Percentiles rank a stretch among this genome's conserved stretches.
phyloP scores from a whole-genome alignment of 805 yeast species.

The Kodamaea sagamina region DNA sequence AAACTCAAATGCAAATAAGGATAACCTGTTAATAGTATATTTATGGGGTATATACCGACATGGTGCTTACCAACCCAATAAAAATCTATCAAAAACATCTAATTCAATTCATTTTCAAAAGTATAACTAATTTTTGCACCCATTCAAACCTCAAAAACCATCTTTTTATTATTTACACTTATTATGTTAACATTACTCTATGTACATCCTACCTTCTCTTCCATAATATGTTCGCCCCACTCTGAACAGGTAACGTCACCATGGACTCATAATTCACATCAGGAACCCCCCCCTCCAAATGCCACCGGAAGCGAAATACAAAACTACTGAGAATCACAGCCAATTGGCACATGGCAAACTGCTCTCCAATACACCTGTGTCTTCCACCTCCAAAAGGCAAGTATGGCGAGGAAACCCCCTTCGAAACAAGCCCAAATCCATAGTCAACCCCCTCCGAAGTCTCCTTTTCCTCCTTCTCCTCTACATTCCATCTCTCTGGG shows the following conservation, averaged over 20 bases:
- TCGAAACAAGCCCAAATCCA: constrained; percentile 92
- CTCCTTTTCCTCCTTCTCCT: constrained; percentile 27
- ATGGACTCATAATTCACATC: constrained; percentile 78
- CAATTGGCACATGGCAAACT: constrained; percentile 90
- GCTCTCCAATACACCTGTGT: constrained; percentile 99
- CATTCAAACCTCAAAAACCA: too few relatives aligned
- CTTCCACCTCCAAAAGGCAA: constrained; percentile 99
- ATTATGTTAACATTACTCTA: constrained; percentile 21
- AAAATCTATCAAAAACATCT: too few relatives aligned
- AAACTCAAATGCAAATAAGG: too few relatives aligned
- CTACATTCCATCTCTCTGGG: constrained; percentile 84
- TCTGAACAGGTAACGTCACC: constrained; percentile 86
- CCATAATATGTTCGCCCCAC: constrained; percentile 65
- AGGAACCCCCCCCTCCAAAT: constrained; percentile 52
- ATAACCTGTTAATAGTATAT: too few relatives aligned
- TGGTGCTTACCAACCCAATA: too few relatives aligned
- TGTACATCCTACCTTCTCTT: constrained; percentile 61
- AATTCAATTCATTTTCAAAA: too few relatives aligned
- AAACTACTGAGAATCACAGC: constrained; percentile 78
- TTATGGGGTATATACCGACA: too few relatives aligned
- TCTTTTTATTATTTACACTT: neutral
- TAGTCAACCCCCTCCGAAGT: constrained; percentile 61
- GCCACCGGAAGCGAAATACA: constrained; percentile 58
- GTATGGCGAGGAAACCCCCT: constrained; percentile 94
- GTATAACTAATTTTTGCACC: too few relatives aligned